These are phyloP conservation scores for Dalechampia spathulata DNA, from an alignment of 441 rosid genomes.

Conservation along the genomic window DNA sequence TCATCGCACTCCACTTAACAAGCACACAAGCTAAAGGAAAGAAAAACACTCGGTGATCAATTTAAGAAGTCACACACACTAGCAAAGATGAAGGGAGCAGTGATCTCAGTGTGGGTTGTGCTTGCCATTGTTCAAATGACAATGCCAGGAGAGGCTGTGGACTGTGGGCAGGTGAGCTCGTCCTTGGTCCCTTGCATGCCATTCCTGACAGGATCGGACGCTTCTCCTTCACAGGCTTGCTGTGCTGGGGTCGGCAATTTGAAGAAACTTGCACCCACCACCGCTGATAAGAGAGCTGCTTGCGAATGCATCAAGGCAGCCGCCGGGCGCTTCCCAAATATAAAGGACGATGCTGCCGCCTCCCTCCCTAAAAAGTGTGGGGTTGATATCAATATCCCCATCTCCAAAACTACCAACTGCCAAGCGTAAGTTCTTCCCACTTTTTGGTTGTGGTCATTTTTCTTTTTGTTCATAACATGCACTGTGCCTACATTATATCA, in stretches of 20 bases:
- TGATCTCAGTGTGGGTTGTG: constrained; percentile 10
- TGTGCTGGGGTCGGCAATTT: constrained; percentile 28
- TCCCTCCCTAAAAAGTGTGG: constrained; percentile 33
- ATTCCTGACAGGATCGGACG: not conserved
- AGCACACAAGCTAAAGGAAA: not conserved
- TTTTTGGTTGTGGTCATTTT: no score
- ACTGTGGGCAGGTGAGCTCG: constrained; percentile 16
- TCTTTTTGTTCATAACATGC: no score
- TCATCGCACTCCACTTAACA: not conserved
- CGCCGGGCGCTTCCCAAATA: constrained; percentile 13
- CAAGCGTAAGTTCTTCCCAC: constrained; percentile 10
- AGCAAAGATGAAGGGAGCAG: constrained; percentile 17
- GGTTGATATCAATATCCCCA: constrained; percentile 22
- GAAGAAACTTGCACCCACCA: constrained; percentile 15
- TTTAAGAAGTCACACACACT: not conserved
- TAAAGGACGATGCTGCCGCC: constrained; percentile 25
- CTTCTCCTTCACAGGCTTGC: constrained; percentile 19
- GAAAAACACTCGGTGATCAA: not conserved
- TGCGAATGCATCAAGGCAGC: constrained; percentile 28
- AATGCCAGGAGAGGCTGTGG: constrained; percentile 20
- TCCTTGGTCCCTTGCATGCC: constrained; percentile 25
- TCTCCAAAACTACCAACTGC: constrained; percentile 23
- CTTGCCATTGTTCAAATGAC: constrained; percentile 13
- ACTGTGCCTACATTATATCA: no score
- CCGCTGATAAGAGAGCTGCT: constrained; percentile 23